Percentiles rank a stretch among this genome's conserved stretches.
These are phyloP conservation scores for Microbotryum silenes-acaulis DNA, from an alignment of 1,284 basidiomycete species.

Conservation along the genomic window DNA sequence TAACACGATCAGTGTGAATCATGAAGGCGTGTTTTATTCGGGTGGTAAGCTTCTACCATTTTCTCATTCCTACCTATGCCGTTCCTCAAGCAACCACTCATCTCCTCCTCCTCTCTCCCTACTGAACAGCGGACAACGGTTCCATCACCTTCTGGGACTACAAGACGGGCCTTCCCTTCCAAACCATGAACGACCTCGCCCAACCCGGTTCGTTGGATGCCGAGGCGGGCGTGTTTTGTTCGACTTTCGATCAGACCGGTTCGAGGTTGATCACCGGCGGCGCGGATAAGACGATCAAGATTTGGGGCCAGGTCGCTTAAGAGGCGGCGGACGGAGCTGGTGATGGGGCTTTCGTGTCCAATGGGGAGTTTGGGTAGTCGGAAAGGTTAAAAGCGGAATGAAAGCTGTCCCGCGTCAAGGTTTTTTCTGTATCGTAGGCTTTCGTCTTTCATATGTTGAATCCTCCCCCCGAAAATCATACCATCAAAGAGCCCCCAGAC, in stretches of 20 bases:
- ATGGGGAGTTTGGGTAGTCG: background rate
- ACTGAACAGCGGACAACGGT: conserved; percentile 68
- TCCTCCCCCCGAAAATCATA: too few relatives aligned
- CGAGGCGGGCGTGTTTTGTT: conserved; percentile 82
- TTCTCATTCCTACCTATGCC: background rate
- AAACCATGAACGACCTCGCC: conserved; percentile 84
- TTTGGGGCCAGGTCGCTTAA: conserved; percentile 13
- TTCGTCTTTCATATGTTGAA: too few relatives aligned
- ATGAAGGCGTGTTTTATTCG: conserved; percentile 93
- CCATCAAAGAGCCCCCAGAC: too few relatives aligned
- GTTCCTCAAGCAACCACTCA: background rate
- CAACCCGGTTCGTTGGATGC: conserved; percentile 96
- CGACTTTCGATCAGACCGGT: conserved; percentile 91
- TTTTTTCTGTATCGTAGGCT: too few relatives aligned
- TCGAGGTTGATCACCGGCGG: conserved; percentile 91
- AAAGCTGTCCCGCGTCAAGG: too few relatives aligned
- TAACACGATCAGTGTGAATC: conserved; percentile 88
- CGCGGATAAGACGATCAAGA: conserved; percentile 95
- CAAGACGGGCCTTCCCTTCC: conserved; percentile 87
- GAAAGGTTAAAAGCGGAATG: too few relatives aligned
- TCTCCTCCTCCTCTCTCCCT: background rate
- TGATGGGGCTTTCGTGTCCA: background rate
- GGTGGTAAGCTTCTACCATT: conserved; percentile 55
- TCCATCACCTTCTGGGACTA: conserved; percentile 89
- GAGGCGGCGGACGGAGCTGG: too few relatives aligned